These are phyloP conservation scores for Cinchona pubescens DNA, from an alignment of 257 asterid genomes.

Conservation along the genomic window DNA sequence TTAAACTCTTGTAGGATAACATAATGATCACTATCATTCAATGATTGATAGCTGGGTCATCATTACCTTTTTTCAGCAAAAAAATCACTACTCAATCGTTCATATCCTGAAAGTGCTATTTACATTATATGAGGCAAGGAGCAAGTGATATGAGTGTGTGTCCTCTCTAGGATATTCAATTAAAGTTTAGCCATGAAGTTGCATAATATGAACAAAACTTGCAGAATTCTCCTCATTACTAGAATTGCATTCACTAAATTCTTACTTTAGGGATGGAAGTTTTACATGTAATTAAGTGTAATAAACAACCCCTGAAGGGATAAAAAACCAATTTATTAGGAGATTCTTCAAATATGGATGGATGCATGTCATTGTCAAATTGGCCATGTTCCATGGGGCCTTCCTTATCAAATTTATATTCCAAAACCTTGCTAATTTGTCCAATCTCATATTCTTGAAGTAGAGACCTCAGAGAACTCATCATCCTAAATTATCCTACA, in stretches of 20 bases:
- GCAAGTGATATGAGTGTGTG: background rate
- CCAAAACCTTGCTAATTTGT: no score
- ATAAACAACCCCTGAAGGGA: no score
- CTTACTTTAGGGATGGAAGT: no score
- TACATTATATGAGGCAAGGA: background rate
- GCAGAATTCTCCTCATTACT: background rate
- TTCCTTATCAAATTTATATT: background rate
- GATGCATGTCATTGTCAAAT: background rate
- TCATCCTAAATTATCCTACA: no score
- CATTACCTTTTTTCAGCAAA: no score
- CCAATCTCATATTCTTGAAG: no score
- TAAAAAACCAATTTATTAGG: no score
- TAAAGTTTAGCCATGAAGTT: background rate
- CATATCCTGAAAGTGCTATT: background rate
- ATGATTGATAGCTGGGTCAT: no score
- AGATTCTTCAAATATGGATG: no score
- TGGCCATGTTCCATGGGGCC: background rate
- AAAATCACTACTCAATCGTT: background rate
- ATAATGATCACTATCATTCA: no score
- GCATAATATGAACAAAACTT: background rate
- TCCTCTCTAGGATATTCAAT: background rate
- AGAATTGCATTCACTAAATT: background rate
- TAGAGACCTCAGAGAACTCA: no score
- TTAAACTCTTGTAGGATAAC: background rate
- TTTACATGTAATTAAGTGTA: no score